A percentile compares a stretch with the other conserved stretches of the same genome.
phyloP scores from a whole-genome alignment of 2,329 filamentous ascomycete genomes.

The Diaporthe sp. region DNA sequence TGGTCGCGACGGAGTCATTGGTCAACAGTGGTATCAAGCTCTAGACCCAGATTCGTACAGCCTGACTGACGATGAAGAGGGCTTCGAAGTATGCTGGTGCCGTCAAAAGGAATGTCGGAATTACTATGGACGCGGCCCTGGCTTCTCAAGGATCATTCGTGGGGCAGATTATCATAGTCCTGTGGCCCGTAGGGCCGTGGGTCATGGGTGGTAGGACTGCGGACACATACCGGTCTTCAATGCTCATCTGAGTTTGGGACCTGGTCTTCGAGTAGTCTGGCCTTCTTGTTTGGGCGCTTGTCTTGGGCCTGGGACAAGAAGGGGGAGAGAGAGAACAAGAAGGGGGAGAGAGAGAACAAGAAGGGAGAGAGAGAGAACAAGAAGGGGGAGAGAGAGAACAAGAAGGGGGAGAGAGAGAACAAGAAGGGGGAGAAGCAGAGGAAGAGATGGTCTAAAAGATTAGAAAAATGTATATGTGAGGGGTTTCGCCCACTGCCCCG shows the following conservation, averaged over 20 bases:
- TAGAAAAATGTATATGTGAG: too few relatives aligned
- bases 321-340: too few relatives aligned
- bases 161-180: not conserved
- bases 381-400: too few relatives aligned
- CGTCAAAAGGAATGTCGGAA: conserved; percentile 1
- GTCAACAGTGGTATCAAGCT: not conserved
- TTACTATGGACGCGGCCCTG: conserved; percentile 6
- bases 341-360: too few relatives aligned
- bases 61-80: not conserved
- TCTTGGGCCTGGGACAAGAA: too few relatives aligned
- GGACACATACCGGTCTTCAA: not conserved
- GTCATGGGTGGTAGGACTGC: not conserved
- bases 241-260: not conserved
- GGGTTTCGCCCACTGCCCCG: too few relatives aligned
- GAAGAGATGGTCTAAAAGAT: too few relatives aligned
- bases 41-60: conserved; percentile 1
- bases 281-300: too few relatives aligned
- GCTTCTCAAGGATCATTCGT: conserved; percentile 8
- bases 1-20: not conserved
- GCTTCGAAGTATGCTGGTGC: conserved; percentile 14
- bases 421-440: too few relatives aligned
- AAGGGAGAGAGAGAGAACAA: too few relatives aligned
- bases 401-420: too few relatives aligned
- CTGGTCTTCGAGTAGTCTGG: too few relatives aligned
- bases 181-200: not conserved